Evolutionary conservation across 1,284 basidiomycete species (phyloP).

Genomic region (Hymenochaete sp.): DNA sequence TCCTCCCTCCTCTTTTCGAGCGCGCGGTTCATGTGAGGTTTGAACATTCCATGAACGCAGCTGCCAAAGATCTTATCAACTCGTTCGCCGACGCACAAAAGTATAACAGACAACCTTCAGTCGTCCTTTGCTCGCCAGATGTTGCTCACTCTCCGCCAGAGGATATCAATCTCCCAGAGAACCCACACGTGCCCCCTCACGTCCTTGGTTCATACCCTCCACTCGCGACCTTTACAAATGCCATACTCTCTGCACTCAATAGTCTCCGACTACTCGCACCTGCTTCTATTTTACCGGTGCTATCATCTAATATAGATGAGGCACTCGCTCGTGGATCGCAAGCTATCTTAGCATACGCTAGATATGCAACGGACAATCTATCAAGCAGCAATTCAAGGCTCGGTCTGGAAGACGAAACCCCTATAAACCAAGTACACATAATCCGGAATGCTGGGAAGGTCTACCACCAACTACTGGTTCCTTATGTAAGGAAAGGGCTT

Average conservation of each 20-base stretch:
- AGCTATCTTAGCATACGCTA: constrained; percentile 40
- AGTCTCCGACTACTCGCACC: constrained; percentile 76
- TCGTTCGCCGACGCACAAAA: constrained; percentile 13
- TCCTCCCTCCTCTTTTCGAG: constrained; percentile 55
- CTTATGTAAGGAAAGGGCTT: constrained; percentile 60
- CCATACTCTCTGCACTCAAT: constrained; percentile 69
- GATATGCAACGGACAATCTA: constrained; percentile 20
- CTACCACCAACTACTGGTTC: constrained; percentile 53
- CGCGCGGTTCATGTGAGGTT: constrained; percentile 23
- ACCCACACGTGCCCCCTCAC: constrained; percentile 53
- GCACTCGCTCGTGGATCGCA: constrained; percentile 39
- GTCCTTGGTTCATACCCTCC: constrained; percentile 69
- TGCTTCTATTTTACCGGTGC: constrained; percentile 37
- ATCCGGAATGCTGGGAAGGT: constrained; percentile 46
- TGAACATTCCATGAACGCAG: constrained; percentile 25
- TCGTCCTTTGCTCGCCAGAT: constrained; percentile 11
- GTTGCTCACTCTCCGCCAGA: constrained; percentile 11
- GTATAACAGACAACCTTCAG: constrained; percentile 12
- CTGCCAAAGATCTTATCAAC: constrained; percentile 6
- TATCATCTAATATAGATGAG: constrained; percentile 42
- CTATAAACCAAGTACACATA: constrained; percentile 33
- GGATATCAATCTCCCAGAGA: constrained; percentile 3
- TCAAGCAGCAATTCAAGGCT: constrained; percentile 13
- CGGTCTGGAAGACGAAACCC: constrained; percentile 26
- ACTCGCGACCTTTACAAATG: constrained; percentile 69